These are phyloP conservation scores for Toxicodendron radicans DNA, from an alignment of 345 rosid species.

Conservation along the genomic window DNA sequence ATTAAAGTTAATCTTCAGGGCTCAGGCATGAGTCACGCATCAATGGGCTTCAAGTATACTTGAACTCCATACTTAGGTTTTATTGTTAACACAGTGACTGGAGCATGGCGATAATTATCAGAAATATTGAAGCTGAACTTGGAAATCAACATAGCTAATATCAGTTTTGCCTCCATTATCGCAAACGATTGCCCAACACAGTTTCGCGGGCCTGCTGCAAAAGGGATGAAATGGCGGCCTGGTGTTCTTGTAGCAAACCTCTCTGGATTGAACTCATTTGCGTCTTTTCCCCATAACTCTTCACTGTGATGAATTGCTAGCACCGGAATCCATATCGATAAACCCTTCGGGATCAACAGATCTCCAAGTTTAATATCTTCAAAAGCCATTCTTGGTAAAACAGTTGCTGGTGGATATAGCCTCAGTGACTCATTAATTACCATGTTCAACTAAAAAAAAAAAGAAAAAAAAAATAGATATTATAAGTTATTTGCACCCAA, in stretches of 20 bases:
- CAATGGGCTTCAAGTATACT: slow-evolving; percentile 48
- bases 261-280: slow-evolving; percentile 78
- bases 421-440: slow-evolving; percentile 87
- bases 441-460: slow-evolving; percentile 62
- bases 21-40: slow-evolving; percentile 18
- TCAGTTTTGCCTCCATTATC: slow-evolving; percentile 80
- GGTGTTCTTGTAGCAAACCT: slow-evolving; percentile 54
- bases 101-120: slow-evolving; percentile 70
- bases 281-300: slow-evolving; percentile 91
- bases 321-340: slow-evolving; percentile 92
- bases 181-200: slow-evolving; percentile 81
- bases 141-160: slow-evolving; percentile 66
- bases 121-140: slow-evolving; percentile 57
- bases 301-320: slow-evolving; percentile 87
- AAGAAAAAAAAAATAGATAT: not conserved
- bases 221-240: slow-evolving; percentile 70
- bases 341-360: slow-evolving; percentile 77
- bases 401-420: slow-evolving; percentile 87
- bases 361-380: slow-evolving; percentile 83
- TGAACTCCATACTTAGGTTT: slow-evolving; percentile 83
- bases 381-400: slow-evolving; percentile 90
- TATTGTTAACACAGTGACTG: slow-evolving; percentile 63
- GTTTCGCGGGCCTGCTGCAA: slow-evolving; percentile 79
- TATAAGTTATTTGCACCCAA: not conserved
- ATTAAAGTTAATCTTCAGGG: not conserved